Evolutionary conservation across 768 basidiomycete genomes (phyloP), one percentile per base, ranked within the genome.

Genomic region (Crepidotus variabilis): DNA sequence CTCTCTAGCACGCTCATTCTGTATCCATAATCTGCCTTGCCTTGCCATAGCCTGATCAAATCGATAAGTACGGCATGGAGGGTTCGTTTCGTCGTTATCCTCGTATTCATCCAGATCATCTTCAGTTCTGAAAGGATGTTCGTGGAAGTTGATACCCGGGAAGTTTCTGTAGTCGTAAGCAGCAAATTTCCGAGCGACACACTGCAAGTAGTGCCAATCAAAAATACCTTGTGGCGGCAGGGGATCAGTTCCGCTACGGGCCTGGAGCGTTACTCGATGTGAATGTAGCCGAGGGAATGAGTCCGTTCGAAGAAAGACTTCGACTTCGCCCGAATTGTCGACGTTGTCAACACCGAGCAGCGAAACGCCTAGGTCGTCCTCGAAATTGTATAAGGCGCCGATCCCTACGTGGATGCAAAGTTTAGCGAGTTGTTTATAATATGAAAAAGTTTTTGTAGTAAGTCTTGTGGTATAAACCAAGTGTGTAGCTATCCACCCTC

Each of bases 121-220:
- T 28, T 55, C 54, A 14, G 46, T 54, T 22, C 13, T 22, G 46
- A 46, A 47, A 54, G 52, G 52, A n/a, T 24, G 46, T 8, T 14
- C 52, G 46, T 28, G 14, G 45, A 54, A 54, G 46, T 28, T 45
- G 23, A 54, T 45, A 43, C 16, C 23, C 16, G 39, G 23, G n/a
- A 54, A 28, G 23, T 54, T 43, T 23, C 24, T 54, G 52, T 54
- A 54, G n/a, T 45, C 23, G 28, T 47, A 18, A 9, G 39, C 32
- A 45, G 9, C 43, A 39, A 54, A 54, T 33, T 18, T 34, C 52
- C 46, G 21, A 39, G 46, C 43, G 43, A 47, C 52, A 43, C 52
- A 54, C 46, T 54, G 52, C 43, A 54, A 45, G 43, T 54, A 54
- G 43, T 54, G 52, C 39, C 52, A 54, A 54, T 47, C 39, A 45